Conservation (phyloP, 345 rosid genomes). For the Citrus sinensis region DNA sequence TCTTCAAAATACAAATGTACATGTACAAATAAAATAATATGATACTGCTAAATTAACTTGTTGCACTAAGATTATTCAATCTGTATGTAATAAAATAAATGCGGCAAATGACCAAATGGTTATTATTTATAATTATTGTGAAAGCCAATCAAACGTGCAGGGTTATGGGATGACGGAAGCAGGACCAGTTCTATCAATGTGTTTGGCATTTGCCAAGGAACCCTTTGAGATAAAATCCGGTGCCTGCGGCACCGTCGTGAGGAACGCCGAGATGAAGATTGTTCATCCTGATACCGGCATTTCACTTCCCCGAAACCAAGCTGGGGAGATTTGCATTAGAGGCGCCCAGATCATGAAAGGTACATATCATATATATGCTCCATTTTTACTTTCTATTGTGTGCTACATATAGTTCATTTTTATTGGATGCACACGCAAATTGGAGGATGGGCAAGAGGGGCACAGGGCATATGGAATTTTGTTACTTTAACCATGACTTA, state of each 20-base stretch:
- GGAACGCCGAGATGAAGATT: conserved; percentile 72
- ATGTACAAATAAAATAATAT: no score
- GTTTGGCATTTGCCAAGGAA: conserved; percentile 55
- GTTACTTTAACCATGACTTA: no score
- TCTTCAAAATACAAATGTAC: no score
- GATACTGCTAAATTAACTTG: not conserved
- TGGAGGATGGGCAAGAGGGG: no score
- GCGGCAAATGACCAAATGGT: no score
- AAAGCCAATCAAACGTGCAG: conserved; percentile 10
- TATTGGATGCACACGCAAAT: no score
- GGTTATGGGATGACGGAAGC: conserved; percentile 82
- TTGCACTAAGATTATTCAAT: no score
- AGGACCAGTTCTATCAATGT: conserved; percentile 57
- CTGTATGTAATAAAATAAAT: no score
- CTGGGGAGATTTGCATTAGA: conserved; percentile 65
- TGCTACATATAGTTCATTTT: not conserved
- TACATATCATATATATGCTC: not conserved
- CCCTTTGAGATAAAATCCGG: conserved; percentile 51
- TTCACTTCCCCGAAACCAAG: conserved; percentile 42
- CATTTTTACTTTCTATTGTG: not conserved
- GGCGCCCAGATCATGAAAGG: conserved; percentile 72
- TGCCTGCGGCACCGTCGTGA: conserved; percentile 55
- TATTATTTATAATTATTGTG: not conserved
- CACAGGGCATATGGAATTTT: no score
- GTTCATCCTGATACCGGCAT: conserved; percentile 46